phyloP scores from a whole-genome alignment of 176 grass and related monocot species.

The Raddia distichophylla region DNA sequence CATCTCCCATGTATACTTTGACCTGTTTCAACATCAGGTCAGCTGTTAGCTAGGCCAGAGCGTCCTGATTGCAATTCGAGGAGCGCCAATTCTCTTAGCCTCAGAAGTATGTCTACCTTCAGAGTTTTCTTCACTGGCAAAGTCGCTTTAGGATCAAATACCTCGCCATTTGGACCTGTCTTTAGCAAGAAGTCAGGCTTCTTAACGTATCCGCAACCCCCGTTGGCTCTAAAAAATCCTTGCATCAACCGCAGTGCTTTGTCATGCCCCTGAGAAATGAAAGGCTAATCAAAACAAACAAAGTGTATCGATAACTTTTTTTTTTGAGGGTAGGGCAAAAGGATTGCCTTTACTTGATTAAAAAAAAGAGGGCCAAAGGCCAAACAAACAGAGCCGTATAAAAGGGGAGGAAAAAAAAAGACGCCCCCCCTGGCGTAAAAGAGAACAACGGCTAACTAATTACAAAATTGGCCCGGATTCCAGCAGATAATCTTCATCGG shows the following conservation, averaged over 20 bases:
- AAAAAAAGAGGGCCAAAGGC: no score
- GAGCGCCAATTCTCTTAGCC: neutral
- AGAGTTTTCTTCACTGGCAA: conserved; percentile 77
- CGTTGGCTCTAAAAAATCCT: conserved; percentile 93
- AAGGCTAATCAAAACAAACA: neutral
- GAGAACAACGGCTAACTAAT: no score
- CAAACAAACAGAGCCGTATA: no score
- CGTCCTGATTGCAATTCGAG: neutral
- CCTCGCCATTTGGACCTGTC: conserved; percentile 52
- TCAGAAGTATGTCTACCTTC: conserved; percentile 55
- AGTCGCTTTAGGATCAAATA: conserved; percentile 70
- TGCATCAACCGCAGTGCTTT: conserved; percentile 85
- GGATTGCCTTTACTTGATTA: no score
- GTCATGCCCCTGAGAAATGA: conserved; percentile 64
- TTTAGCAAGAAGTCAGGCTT: conserved; percentile 86
- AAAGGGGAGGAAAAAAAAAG: no score
- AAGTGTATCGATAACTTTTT: neutral
- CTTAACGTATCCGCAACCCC: conserved; percentile 82
- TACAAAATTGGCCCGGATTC: no score
- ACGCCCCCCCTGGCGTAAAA: no score
- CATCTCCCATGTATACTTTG: conserved; percentile 95
- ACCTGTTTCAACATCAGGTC: conserved; percentile 51
- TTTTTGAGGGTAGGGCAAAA: no score
- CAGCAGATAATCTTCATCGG: no score
- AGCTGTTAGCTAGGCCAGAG: neutral